Conservation (phyloP, 2,329 filamentous ascomycete genomes). For the Spiromastix sp. region DNA sequence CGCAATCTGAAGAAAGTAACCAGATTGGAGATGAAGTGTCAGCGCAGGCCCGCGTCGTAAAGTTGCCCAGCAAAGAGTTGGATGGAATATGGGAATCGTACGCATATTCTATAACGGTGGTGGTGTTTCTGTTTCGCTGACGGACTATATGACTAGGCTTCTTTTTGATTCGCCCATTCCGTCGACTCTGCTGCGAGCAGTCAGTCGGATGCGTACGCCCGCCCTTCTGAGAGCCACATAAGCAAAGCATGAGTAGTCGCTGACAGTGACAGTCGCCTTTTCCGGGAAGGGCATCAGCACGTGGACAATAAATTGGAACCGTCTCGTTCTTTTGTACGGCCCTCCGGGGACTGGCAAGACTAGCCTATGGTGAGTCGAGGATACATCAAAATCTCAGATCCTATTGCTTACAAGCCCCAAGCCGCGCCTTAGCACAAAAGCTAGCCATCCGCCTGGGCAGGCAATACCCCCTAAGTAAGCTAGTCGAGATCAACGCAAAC, state of each 20-base stretch:
- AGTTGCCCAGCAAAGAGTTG: slow-evolving; percentile 29
- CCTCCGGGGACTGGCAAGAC: slow-evolving; percentile 85
- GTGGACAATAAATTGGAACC: slow-evolving; percentile 35
- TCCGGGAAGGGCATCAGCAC: slow-evolving; percentile 26
- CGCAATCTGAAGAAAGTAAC: slow-evolving; percentile 10
- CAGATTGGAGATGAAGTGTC: slow-evolving; percentile 16
- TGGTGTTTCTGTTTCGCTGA: not conserved
- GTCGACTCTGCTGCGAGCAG: slow-evolving; percentile 29
- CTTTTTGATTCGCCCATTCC: slow-evolving; percentile 35
- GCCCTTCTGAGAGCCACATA: not conserved
- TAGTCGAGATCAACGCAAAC: slow-evolving; percentile 39
- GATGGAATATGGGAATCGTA: slow-evolving; percentile 36
- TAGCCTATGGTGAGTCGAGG: slow-evolving; percentile 24
- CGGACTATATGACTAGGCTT: slow-evolving; percentile 19
- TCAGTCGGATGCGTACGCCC: slow-evolving; percentile 28
- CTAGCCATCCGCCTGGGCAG: slow-evolving; percentile 38
- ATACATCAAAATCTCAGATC: not conserved
- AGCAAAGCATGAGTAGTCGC: not conserved
- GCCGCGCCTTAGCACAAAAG: slow-evolving; percentile 39
- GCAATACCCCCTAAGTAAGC: slow-evolving; percentile 27
- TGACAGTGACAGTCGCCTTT: slow-evolving; percentile 16
- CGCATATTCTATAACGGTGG: too few relatives aligned
- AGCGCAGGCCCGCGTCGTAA: slow-evolving; percentile 22
- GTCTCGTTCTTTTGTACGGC: slow-evolving; percentile 71
- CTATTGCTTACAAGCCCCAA: slow-evolving; percentile 9